These are phyloP conservation scores for Beauveria brongniartii DNA, from an alignment of 2,329 filamentous ascomycete genomes.

Conservation along the genomic window DNA sequence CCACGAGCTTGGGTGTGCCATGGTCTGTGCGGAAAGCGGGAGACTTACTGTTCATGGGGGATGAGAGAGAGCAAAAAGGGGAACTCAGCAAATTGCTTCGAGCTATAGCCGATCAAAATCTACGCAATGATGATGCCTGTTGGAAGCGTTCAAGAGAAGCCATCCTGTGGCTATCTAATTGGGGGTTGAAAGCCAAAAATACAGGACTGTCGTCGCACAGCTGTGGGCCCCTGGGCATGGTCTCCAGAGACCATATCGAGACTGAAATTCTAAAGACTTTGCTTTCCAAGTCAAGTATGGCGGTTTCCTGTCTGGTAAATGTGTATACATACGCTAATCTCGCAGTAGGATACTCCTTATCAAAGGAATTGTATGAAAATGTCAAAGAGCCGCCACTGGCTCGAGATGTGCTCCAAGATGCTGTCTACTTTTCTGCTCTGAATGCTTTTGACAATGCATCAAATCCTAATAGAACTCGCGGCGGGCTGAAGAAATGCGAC, in stretches of 20 bases:
- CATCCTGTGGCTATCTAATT: conserved; percentile 65
- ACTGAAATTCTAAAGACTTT: conserved; percentile 62
- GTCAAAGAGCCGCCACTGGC: conserved; percentile 41
- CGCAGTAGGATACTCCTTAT: conserved; percentile 50
- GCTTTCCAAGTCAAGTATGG: conserved; percentile 52
- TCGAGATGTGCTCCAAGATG: conserved; percentile 44
- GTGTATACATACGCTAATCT: conserved; percentile 5
- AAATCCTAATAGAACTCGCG: conserved; percentile 69
- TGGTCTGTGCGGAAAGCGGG: conserved; percentile 46
- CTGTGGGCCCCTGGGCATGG: conserved; percentile 53
- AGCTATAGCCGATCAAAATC: conserved; percentile 37
- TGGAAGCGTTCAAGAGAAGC: conserved; percentile 56
- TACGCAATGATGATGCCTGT: conserved; percentile 53
- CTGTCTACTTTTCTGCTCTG: conserved; percentile 56
- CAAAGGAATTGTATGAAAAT: conserved; percentile 53
- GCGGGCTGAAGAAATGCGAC: conserved; percentile 68
- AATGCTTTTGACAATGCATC: conserved; percentile 72
- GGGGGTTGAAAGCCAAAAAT: conserved; percentile 45
- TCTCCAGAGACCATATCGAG: conserved; percentile 57
- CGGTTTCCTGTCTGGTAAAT: neutral
- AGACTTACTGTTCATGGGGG: conserved; percentile 56
- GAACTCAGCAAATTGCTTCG: conserved; percentile 53
- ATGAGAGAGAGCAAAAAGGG: conserved; percentile 55
- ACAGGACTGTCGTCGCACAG: conserved; percentile 27
- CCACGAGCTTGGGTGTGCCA: conserved; percentile 41